Percentiles rank a stretch among this genome's conserved stretches.
phyloP scores from a whole-genome alignment of 148 eudicot species.

The Talinum fruticosum region DNA sequence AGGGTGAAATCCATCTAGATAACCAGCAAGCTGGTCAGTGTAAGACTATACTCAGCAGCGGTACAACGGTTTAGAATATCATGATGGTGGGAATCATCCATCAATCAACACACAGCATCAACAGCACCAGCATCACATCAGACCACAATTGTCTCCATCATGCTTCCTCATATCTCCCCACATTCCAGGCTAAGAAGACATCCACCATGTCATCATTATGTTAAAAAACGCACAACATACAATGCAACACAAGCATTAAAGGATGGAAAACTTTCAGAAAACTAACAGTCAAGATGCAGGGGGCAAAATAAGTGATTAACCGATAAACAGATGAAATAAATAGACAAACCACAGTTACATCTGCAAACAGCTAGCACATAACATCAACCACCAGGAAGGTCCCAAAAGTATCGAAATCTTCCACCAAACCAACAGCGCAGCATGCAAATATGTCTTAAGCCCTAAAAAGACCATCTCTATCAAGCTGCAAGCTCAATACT shows the following conservation, averaged over 20 bases:
- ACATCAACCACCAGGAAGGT: constrained; percentile 24
- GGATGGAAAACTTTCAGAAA: not conserved
- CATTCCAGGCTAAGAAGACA: constrained; percentile 44
- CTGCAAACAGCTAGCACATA: constrained; percentile 21
- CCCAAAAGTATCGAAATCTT: constrained; percentile 7
- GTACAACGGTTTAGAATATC: no score
- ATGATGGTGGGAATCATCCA: constrained; percentile 23
- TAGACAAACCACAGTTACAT: constrained; percentile 25
- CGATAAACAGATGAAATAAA: constrained; percentile 16
- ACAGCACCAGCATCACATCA: constrained; percentile 38
- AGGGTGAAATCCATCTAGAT: no score
- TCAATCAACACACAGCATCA: constrained; percentile 28
- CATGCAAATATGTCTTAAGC: constrained; percentile 17
- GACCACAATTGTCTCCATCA: constrained; percentile 28
- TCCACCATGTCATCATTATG: not conserved
- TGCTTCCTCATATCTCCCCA: constrained; percentile 40
- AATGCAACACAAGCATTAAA: not conserved
- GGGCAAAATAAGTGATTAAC: no score
- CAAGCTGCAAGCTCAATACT: constrained; percentile 11
- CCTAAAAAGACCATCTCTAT: constrained; percentile 28
- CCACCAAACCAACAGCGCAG: constrained; percentile 18
- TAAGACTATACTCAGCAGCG: no score
- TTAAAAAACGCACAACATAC: no score
- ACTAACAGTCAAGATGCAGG: not conserved
- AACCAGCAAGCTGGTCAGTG: no score